Base-by-base conservation (phyloP, 805 yeast species). In the Lipomyces kockii region DNA sequence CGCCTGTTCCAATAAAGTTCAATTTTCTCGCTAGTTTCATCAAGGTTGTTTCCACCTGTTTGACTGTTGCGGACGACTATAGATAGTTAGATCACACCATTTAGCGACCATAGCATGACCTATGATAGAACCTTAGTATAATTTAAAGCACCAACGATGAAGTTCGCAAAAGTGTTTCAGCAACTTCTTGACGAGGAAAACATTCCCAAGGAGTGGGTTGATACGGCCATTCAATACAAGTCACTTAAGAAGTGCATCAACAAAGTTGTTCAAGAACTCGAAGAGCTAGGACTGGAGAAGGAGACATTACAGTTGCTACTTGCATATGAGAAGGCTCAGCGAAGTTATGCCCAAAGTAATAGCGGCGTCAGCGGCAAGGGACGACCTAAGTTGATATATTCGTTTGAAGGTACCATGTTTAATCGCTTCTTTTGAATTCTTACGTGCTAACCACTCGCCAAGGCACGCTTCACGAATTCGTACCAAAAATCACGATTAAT, bases 111-210 rank as follows among this genome's bases (percentile, higher is more conserved):
- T 37, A 12, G 17, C 14, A 37, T 37, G 17, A 29, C 17, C 17
- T 1, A 37, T 12, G 22, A 43, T 43, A n/a, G 49, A 5, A 5
- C 49, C 22, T 8, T 12, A 2, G 9, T 43, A 8, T 3, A 43
- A n/a, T 7, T 17, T 7, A 8, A 5, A n/a, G 49, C 22, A 17
- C 49, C 60, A 11, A 35, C 62, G 29, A 90, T 90, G 94, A 90
- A 89, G 82, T 89, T 90, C 75, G 93, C 91, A 3, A 90, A 89
- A 75, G 83, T 85, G 5, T 84, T 88, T 65, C 89, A 89, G 74
- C 86, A 87, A 72, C 84, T 87, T 1, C 81, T 90, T 29, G 80
- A 80, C 49, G 88, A 84, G 63, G 89, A 87, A 60, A 82, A 83
- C 2, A 80, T 89, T 17, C 94, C 94, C 5, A 81, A 80, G 34